Conservation (phyloP, 2,329 filamentous ascomycete genomes). For the Tolypocladium tundrense region DNA sequence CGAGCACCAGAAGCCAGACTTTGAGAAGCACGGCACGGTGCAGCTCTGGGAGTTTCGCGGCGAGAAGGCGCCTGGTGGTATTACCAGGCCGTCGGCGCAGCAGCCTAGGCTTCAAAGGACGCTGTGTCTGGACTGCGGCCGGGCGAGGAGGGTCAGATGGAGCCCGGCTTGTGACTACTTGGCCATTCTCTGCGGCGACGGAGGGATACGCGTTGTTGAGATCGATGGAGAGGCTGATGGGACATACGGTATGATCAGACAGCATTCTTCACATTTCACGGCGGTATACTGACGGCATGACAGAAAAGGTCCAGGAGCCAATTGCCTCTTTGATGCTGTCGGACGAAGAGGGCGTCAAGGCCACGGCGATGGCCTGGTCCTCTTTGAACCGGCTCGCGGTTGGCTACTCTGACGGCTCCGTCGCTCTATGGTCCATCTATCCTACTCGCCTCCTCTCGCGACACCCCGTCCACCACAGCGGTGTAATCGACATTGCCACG, state of each 20-base stretch:
- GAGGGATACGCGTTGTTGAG: slow-evolving; percentile 37
- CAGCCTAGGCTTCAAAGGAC: slow-evolving; percentile 30
- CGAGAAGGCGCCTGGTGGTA: slow-evolving; percentile 17
- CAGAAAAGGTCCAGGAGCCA: slow-evolving; percentile 35
- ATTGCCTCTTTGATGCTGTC: slow-evolving; percentile 33
- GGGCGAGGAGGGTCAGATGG: slow-evolving; percentile 41
- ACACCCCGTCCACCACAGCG: slow-evolving; percentile 41
- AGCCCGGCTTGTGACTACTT: slow-evolving; percentile 38
- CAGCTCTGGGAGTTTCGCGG: slow-evolving; percentile 41
- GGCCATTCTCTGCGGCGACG: slow-evolving; percentile 40
- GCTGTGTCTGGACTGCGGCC: slow-evolving; percentile 40
- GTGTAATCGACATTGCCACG: slow-evolving; percentile 43
- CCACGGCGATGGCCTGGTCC: slow-evolving; percentile 45
- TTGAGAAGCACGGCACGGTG: slow-evolving; percentile 33
- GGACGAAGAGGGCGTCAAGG: slow-evolving; percentile 35
- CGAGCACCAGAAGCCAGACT: slow-evolving; percentile 24
- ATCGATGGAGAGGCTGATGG: slow-evolving; percentile 16
- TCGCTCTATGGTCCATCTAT: slow-evolving; percentile 45
- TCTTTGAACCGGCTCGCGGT: slow-evolving; percentile 43
- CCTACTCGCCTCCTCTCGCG: slow-evolving; percentile 39
- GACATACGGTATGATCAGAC: slow-evolving; percentile 27
- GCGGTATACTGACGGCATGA: slow-evolving; percentile 9
- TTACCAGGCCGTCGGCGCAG: slow-evolving; percentile 21
- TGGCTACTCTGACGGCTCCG: slow-evolving; percentile 46
- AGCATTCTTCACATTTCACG: neutral